Conservation (phyloP, 192 early-diverging fungal genomes). For the Piromyces finnis region DNA sequence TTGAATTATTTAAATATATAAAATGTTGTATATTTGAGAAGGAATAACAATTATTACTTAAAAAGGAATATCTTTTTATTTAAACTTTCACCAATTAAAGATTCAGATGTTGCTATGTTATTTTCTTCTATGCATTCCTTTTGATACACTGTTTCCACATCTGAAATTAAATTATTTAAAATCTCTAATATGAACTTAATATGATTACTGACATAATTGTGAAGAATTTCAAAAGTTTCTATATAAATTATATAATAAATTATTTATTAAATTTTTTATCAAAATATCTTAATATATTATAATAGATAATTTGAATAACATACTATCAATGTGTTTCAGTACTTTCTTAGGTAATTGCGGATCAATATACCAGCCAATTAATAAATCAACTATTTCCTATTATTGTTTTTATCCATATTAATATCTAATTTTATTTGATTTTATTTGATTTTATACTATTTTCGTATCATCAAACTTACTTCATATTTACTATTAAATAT, state of each 20-base stretch:
- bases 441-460: too few relatives aligned
- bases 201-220: neutral
- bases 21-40: too few relatives aligned
- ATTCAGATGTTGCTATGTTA: neutral
- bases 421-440: too few relatives aligned
- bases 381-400: neutral
- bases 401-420: too few relatives aligned
- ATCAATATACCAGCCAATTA: neutral
- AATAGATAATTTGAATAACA: neutral
- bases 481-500: neutral
- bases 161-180: neutral
- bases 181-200: neutral
- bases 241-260: neutral
- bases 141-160: neutral
- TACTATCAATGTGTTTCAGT: neutral
- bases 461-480: too few relatives aligned
- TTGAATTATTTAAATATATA: too few relatives aligned
- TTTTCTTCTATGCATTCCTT: neutral
- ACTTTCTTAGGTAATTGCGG: neutral
- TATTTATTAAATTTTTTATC: too few relatives aligned
- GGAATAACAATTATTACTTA: neutral
- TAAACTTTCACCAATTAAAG: neutral
- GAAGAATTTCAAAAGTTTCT: neutral
- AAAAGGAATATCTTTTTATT: neutral
- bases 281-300: too few relatives aligned